Evolutionary conservation across 1,284 basidiomycete species (phyloP).

Genomic region (Melanopsichium pennsylvanicum): DNA sequence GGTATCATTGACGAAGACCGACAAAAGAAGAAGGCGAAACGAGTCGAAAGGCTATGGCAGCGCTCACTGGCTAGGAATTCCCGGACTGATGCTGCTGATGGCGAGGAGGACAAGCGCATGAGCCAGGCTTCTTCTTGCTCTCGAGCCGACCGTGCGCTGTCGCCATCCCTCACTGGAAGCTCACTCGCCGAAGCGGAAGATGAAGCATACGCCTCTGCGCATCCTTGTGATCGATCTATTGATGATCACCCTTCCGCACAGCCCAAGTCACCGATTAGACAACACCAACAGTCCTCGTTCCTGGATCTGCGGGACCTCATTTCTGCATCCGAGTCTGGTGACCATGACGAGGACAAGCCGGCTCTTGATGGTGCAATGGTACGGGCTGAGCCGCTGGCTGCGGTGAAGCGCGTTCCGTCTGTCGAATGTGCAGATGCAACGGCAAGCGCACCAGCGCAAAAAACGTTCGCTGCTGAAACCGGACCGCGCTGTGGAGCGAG

Average conservation of each 20-base stretch:
- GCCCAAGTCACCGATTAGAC: neutral
- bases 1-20: slow-evolving; percentile 61
- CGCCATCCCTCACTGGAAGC: slow-evolving; percentile 28
- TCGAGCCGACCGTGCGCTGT: slow-evolving; percentile 19
- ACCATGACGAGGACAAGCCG: neutral
- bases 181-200: slow-evolving; percentile 40
- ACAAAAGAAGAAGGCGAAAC: slow-evolving; percentile 40
- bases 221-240: slow-evolving; percentile 17
- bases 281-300: slow-evolving; percentile 22
- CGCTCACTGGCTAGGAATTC: slow-evolving; percentile 42
- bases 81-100: neutral
- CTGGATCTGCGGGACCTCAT: slow-evolving; percentile 26
- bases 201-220: slow-evolving; percentile 14
- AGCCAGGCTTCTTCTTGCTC: slow-evolving; percentile 19
- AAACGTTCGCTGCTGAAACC: neutral
- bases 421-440: slow-evolving; percentile 1
- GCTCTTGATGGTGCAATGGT: too few species aligned
- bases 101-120: neutral
- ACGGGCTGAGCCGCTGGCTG: too few species aligned
- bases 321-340: slow-evolving; percentile 17
- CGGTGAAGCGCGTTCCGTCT: neutral
- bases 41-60: slow-evolving; percentile 54
- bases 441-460: neutral
- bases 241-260: slow-evolving; percentile 3
- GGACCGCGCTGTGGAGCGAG: neutral